Evolutionary conservation across 805 yeast genomes (phyloP).

Genomic region (Sugiyamaella americana): DNA sequence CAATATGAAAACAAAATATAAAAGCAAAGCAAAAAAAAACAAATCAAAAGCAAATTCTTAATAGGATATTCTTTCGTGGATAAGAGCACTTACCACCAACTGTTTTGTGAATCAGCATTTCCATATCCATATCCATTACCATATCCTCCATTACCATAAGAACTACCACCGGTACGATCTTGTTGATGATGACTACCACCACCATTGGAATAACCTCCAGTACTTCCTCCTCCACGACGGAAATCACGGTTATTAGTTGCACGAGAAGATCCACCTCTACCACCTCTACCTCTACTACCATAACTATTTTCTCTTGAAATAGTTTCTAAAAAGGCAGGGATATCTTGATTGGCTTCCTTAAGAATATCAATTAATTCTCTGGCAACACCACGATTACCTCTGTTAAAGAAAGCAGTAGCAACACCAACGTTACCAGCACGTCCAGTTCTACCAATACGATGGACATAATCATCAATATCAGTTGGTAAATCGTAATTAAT

Average conservation of each 20-base stretch:
- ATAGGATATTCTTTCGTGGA: not conserved
- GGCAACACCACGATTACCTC: conserved; percentile 84
- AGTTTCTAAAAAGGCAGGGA: conserved; percentile 79
- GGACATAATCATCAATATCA: conserved; percentile 97
- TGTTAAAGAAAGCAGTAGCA: conserved; percentile 97
- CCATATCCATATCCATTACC: conserved; percentile 25
- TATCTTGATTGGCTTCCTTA: conserved; percentile 95
- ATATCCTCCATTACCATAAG: conserved; percentile 19
- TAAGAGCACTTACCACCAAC: conserved; percentile 19
- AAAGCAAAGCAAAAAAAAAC: not conserved
- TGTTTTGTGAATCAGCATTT: conserved; percentile 23
- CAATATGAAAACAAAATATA: not conserved
- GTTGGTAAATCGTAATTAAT: conserved; percentile 95
- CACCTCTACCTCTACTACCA: conserved; percentile 51
- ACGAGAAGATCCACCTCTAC: conserved; percentile 36
- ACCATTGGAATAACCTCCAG: conserved; percentile 30
- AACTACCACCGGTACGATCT: conserved; percentile 10
- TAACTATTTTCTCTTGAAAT: conserved; percentile 70
- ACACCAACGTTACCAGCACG: conserved; percentile 99
- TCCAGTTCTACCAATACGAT: conserved; percentile 99
- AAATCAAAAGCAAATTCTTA: not conserved
- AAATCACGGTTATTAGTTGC: conserved; percentile 42
- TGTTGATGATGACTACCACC: conserved; percentile 27
- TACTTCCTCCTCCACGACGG: conserved; percentile 43
- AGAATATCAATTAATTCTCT: conserved; percentile 83